These are phyloP conservation scores for Salisapilia sapeloensis DNA, from an alignment of 352 stramenopile species.

Conservation along the genomic window DNA sequence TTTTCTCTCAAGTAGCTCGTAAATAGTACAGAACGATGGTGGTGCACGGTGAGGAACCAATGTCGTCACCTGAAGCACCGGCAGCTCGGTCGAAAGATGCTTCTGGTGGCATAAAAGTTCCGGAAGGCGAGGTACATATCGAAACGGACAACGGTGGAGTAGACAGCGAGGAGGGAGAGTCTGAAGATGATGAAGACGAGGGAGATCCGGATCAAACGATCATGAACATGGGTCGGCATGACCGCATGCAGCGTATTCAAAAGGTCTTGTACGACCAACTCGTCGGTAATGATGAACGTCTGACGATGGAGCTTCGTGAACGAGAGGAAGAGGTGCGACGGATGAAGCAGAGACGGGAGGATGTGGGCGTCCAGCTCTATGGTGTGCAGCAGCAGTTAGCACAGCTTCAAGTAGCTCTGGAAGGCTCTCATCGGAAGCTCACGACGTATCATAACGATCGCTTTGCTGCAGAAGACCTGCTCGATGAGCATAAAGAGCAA, in stretches of 20 bases:
- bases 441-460: conserved; percentile 39
- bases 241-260: conserved; percentile 72
- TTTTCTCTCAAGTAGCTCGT: too few species aligned
- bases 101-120: not conserved
- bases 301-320: conserved; percentile 55
- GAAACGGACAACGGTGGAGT: conserved; percentile 19
- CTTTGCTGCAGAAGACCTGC: conserved; percentile 47
- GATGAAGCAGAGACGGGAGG: conserved; percentile 61
- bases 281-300: conserved; percentile 47
- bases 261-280: conserved; percentile 73
- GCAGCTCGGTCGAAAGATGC: too few species aligned
- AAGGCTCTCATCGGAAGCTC: conserved; percentile 63
- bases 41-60: too few species aligned
- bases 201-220: conserved; percentile 63
- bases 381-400: conserved; percentile 91
- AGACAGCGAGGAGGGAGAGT: conserved; percentile 16
- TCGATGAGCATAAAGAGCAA: conserved; percentile 51
- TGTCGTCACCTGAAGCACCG: too few species aligned
- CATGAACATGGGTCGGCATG: conserved; percentile 57
- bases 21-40: too few species aligned
- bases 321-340: conserved; percentile 60
- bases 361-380: conserved; percentile 86
- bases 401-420: conserved; percentile 80
- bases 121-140: too few species aligned
- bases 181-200: conserved; percentile 39